Percentiles rank a stretch among this genome's conserved stretches.
Evolutionary conservation across 2,329 filamentous ascomycete genomes (phyloP).

Genomic region (Colletotrichum tamarilloi): DNA sequence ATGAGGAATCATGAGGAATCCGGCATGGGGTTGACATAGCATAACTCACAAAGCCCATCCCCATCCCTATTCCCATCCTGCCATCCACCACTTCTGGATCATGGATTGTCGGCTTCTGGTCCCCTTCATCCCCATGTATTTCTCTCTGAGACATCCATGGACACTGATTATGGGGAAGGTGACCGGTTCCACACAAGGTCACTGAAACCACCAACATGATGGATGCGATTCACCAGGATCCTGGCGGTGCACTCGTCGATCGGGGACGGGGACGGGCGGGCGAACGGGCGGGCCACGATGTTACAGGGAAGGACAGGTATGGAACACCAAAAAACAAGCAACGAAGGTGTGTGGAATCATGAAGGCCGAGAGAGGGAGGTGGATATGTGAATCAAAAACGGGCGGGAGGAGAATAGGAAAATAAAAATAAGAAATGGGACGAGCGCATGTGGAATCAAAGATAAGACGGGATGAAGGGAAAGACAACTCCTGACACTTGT

Average conservation of each 20-base stretch:
- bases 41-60: not conserved
- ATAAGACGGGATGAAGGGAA: not conserved
- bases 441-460: not conserved
- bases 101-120: not conserved
- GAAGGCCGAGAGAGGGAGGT: not conserved
- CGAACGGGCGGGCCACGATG: not conserved
- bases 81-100: not conserved
- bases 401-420: not conserved
- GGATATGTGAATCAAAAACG: not conserved
- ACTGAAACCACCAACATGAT: not conserved
- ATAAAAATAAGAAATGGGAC: not conserved
- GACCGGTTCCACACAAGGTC: not conserved
- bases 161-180: not conserved
- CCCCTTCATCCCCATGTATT: not conserved
- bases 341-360: conserved; percentile 1
- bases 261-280: not conserved
- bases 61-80: not conserved
- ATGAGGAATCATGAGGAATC: conserved; percentile 28
- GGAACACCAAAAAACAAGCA: not conserved
- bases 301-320: not conserved
- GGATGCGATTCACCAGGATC: not conserved
- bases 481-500: not conserved
- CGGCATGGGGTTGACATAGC: conserved; percentile 6
- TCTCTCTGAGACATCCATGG: not conserved
- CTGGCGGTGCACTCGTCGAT: conserved; percentile 3